phyloP scores from a whole-genome alignment of 2,329 filamentous ascomycete species.

The Aspergillus pseudotamarii region DNA sequence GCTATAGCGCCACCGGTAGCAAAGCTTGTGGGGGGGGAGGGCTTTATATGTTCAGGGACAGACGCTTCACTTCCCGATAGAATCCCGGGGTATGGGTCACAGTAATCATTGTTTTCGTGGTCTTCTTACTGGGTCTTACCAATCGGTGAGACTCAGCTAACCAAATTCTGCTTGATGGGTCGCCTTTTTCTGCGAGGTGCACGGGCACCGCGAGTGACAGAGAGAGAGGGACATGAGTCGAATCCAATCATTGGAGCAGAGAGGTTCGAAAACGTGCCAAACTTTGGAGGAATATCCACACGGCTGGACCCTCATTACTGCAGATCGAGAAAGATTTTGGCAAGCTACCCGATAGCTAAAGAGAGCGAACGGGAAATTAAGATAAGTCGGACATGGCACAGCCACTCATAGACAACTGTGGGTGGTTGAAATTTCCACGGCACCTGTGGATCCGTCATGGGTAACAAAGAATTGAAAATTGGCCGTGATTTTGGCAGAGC shows the following conservation, averaged over 20 bases:
- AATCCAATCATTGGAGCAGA: not conserved
- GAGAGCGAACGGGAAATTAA: not conserved
- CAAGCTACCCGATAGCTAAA: not conserved
- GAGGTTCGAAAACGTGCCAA: not conserved
- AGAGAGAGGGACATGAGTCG: not conserved
- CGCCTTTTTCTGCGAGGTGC: not conserved
- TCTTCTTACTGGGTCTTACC: not conserved
- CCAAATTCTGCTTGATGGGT: not conserved
- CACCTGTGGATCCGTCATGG: not conserved
- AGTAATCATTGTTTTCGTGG: not conserved
- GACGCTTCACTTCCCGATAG: not conserved
- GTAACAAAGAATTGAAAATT: not conserved
- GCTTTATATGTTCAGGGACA: not conserved
- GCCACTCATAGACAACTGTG: not conserved
- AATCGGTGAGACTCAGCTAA: conserved; percentile 1
- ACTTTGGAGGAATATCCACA: not conserved
- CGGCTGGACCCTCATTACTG: not conserved
- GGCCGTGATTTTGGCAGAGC: not conserved
- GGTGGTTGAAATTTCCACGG: no score
- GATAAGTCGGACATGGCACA: not conserved
- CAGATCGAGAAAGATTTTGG: not conserved
- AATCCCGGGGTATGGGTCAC: not conserved
- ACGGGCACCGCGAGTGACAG: not conserved
- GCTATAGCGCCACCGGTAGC: not conserved
- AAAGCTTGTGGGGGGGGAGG: not conserved